Percentiles rank a stretch among this genome's conserved stretches.
Conservation (phyloP, 192 early-diverging fungal species). For the Spizellomyces punctatus region DNA sequence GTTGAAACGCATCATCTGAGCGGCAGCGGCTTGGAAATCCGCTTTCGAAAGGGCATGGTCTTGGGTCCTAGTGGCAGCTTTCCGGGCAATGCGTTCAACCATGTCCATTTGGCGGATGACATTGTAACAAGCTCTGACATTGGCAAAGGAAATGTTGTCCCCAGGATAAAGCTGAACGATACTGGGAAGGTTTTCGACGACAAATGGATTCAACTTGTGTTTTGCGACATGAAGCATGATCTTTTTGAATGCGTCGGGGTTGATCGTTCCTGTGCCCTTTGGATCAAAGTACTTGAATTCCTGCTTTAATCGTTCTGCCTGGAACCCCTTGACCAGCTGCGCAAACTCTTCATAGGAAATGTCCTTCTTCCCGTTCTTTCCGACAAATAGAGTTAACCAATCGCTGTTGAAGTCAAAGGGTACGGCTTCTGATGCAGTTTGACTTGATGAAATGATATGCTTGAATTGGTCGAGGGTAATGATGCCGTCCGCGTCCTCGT, state of each 20-base stretch:
- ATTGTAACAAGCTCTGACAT: slow-evolving; percentile 44
- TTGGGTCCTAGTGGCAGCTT: slow-evolving; percentile 48
- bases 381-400: slow-evolving; percentile 72
- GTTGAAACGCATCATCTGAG: slow-evolving; percentile 58
- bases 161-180: slow-evolving; percentile 61
- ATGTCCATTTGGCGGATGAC: slow-evolving; percentile 62
- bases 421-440: slow-evolving; percentile 53
- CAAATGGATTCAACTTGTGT: slow-evolving; percentile 66
- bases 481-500: slow-evolving; percentile 57
- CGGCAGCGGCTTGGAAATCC: slow-evolving; percentile 63
- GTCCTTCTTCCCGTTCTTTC: slow-evolving; percentile 57
- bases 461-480: slow-evolving; percentile 72
- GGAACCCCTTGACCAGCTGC: slow-evolving; percentile 70
- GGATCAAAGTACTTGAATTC: slow-evolving; percentile 74
- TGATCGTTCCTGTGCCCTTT: slow-evolving; percentile 63
- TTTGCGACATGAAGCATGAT: slow-evolving; percentile 65
- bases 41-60: slow-evolving; percentile 62
- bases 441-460: slow-evolving; percentile 56
- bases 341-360: slow-evolving; percentile 71
- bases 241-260: slow-evolving; percentile 58
- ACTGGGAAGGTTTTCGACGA: slow-evolving; percentile 66
- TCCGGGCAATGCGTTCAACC: slow-evolving; percentile 64
- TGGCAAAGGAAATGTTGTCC: slow-evolving; percentile 65
- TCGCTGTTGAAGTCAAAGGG: slow-evolving; percentile 74
- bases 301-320: slow-evolving; percentile 69